Conservation (phyloP, 305 asterid genomes). For the Petunia hybrid region DNA sequence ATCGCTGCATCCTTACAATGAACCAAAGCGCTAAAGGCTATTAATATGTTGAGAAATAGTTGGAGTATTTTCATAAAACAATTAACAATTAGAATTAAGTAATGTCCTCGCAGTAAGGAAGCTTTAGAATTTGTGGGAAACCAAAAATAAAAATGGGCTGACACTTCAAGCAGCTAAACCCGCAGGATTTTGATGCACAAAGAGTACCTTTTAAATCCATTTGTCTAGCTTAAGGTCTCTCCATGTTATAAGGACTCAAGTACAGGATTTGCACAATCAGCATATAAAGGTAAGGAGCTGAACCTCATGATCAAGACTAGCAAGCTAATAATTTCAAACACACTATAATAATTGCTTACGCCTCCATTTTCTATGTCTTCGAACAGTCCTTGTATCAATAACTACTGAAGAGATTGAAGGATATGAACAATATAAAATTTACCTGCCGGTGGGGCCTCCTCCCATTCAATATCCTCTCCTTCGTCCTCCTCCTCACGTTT, state of each 20-base stretch:
- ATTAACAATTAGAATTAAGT: slow-evolving; percentile 14
- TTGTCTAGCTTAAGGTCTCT: slow-evolving; percentile 8
- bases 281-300: slow-evolving; percentile 12
- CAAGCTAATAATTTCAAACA: not conserved
- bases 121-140: not conserved
- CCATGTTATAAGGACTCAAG: not conserved
- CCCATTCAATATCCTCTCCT: slow-evolving; percentile 75
- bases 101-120: not conserved
- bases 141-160: not conserved
- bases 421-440: slow-evolving; percentile 29
- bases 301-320: slow-evolving; percentile 11
- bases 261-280: slow-evolving; percentile 1
- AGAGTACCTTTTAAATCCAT: not conserved
- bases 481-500: slow-evolving; percentile 69
- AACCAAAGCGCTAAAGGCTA: not conserved
- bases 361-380: slow-evolving; percentile 23
- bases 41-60: not conserved
- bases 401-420: slow-evolving; percentile 18
- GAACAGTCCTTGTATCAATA: slow-evolving; percentile 19
- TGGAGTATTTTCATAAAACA: not conserved
- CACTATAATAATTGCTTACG: not conserved
- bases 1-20: not conserved
- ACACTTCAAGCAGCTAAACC: slow-evolving; percentile 25
- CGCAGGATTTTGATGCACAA: slow-evolving; percentile 18
- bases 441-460: slow-evolving; percentile 77